Conservation (phyloP, 257 asterid genomes). For the Asclepias syriaca region DNA sequence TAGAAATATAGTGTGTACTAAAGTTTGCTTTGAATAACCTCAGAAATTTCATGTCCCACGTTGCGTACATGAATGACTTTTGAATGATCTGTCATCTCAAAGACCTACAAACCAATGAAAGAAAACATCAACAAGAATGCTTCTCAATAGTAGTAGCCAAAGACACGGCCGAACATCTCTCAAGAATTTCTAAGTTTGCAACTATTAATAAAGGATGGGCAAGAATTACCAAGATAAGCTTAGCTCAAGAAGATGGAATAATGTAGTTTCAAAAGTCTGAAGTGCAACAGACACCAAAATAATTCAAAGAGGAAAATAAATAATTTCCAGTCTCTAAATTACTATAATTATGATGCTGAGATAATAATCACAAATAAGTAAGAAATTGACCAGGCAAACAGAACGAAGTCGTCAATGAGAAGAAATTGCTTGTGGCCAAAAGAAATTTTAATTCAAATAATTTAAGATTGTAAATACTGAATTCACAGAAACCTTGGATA, state of each 20-base stretch:
- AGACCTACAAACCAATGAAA: conserved; percentile 34
- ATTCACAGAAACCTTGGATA: background rate
- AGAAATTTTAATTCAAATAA: background rate
- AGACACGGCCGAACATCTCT: background rate
- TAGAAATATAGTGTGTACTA: background rate
- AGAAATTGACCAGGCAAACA: background rate
- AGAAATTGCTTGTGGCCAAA: background rate
- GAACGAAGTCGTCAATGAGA: background rate
- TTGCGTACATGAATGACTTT: conserved; percentile 95
- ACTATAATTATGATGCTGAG: too few species aligned
- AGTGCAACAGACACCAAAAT: background rate
- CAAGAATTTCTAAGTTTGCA: background rate
- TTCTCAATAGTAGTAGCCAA: background rate
- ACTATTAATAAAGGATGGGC: background rate
- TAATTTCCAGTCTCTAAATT: background rate
- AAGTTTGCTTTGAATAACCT: conserved; percentile 39
- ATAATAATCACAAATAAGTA: background rate
- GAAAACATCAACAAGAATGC: background rate
- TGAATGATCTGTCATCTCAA: conserved; percentile 76
- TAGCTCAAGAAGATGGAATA: background rate
- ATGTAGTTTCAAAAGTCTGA: background rate
- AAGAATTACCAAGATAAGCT: background rate
- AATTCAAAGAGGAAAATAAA: background rate
- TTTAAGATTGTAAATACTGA: background rate
- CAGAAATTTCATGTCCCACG: conserved; percentile 95